Evolutionary conservation across 2,329 filamentous ascomycete genomes (phyloP), one percentile per base, ranked within the genome.

Genomic region (Penicillium sp.): DNA sequence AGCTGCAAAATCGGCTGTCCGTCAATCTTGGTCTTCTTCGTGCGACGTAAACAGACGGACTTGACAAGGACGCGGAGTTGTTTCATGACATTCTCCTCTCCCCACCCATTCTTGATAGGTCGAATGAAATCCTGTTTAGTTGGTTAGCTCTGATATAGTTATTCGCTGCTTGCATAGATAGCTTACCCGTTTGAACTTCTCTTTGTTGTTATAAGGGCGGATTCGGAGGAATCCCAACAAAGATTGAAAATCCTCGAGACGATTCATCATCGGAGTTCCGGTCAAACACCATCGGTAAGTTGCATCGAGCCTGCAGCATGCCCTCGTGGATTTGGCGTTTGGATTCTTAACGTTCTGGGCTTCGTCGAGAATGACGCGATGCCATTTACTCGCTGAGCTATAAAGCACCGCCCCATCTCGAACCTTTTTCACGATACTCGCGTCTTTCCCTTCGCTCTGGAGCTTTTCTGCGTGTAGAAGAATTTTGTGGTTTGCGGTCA

Each of bases 201-300:
- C 77, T 76, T 83, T 83, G 14, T 84, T 79, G 65, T 83, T 85
- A 72, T 95, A 96, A 2, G 91, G 92, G 58, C 82, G 82, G 68
- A 96, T 93, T 2, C 82, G 81, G 16, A 96, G 80, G 67, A 96
- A 97, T 2, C 85, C 83, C 45, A 96, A 80, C 21, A 96, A 77
- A 0, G 91, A 90, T 67, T 85, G 92, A 3, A 96, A 79, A 66
- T 97, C 93, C 25, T 84, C 80, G 3, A 93, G 85, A 13, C 83
- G 86, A 66, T 96, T 96, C 89, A 95, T 95, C 89, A 93, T 92
- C 0, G 91, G 91, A 0, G 91, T 95, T 26, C 91, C 91, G 33
- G 88, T 91, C 72, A 93, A 83, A 68, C 88, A 92, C 78, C 90
- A 87, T 48, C 90, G 82, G 68, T 89, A 85, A 35, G 77, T 79